Percentiles rank a stretch among this genome's conserved stretches.
Conservation (phyloP, 331 rosid genomes). For the Prunus yedoensis region DNA sequence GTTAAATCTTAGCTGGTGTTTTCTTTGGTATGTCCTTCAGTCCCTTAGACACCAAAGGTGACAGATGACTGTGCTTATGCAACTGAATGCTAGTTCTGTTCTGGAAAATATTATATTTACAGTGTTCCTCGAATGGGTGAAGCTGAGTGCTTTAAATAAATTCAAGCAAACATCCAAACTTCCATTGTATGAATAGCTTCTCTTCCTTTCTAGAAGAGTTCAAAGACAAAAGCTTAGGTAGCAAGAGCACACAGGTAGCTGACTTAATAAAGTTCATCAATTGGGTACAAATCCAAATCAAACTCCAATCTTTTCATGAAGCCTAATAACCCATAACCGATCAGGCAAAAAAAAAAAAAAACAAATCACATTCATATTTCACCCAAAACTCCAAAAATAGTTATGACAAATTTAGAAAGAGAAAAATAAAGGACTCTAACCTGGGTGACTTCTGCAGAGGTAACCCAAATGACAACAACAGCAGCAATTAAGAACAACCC, state of each 20-base stretch:
- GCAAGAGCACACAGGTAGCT: neutral
- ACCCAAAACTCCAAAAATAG: neutral
- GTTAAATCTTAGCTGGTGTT: neutral
- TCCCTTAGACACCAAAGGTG: neutral
- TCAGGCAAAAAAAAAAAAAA: neutral
- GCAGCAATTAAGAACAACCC: slow-evolving; percentile 78
- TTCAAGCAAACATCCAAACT: neutral
- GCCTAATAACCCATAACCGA: slow-evolving; percentile 20
- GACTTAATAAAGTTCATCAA: neutral
- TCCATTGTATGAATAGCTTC: too few species aligned
- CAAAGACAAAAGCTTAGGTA: too few species aligned
- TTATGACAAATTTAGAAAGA: neutral
- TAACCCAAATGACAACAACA: slow-evolving; percentile 91
- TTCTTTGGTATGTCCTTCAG: neutral
- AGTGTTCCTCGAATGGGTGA: neutral
- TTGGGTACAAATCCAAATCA: slow-evolving; percentile 1
- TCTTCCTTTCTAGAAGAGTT: too few species aligned
- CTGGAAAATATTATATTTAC: neutral
- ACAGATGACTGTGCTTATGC: neutral
- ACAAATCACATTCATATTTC: neutral
- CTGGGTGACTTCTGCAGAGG: slow-evolving; percentile 98
- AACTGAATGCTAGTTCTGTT: neutral
- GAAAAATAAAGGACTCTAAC: slow-evolving; percentile 24
- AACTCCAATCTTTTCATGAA: neutral
- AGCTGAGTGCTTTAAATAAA: neutral